These are phyloP conservation scores for Murraya koenigii DNA, from an alignment of 345 rosid species.

Conservation along the genomic window DNA sequence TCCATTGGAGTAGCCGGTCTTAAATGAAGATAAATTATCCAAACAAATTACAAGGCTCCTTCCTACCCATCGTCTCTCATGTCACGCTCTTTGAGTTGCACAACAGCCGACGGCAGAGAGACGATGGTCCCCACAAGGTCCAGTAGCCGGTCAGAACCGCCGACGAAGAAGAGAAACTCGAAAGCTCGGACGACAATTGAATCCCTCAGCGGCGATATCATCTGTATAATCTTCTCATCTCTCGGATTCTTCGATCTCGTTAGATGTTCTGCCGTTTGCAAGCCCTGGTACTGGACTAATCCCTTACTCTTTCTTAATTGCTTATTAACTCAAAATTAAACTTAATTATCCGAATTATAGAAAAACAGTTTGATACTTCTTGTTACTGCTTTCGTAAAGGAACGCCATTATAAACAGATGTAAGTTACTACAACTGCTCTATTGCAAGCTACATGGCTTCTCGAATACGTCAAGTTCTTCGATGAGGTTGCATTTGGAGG, in stretches of 20 bases:
- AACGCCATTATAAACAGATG: conserved; percentile 43
- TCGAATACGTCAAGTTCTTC: conserved; percentile 26
- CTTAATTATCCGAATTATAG: neutral
- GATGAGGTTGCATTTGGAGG: conserved; percentile 39
- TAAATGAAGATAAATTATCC: too few relatives aligned
- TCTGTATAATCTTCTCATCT: conserved; percentile 66
- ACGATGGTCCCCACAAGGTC: conserved; percentile 24
- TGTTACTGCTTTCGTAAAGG: conserved; percentile 38
- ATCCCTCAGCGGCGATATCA: conserved; percentile 53
- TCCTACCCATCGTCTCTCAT: neutral
- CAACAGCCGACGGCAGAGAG: neutral
- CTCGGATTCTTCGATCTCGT: conserved; percentile 74
- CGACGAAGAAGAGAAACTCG: conserved; percentile 47
- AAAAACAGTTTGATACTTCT: neutral
- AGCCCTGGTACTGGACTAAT: conserved; percentile 47
- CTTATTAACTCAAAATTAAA: neutral
- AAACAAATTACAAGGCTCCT: too few relatives aligned
- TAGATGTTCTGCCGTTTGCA: conserved; percentile 78
- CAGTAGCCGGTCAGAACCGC: conserved; percentile 22
- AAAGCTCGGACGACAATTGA: conserved; percentile 32
- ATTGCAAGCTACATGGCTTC: conserved; percentile 35
- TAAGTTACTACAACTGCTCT: conserved; percentile 51
- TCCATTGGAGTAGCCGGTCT: too few relatives aligned
- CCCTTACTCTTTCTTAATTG: neutral
- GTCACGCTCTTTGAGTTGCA: neutral